Conservation (phyloP, 768 basidiomycete species). For the Psilocybe tampanensis region DNA sequence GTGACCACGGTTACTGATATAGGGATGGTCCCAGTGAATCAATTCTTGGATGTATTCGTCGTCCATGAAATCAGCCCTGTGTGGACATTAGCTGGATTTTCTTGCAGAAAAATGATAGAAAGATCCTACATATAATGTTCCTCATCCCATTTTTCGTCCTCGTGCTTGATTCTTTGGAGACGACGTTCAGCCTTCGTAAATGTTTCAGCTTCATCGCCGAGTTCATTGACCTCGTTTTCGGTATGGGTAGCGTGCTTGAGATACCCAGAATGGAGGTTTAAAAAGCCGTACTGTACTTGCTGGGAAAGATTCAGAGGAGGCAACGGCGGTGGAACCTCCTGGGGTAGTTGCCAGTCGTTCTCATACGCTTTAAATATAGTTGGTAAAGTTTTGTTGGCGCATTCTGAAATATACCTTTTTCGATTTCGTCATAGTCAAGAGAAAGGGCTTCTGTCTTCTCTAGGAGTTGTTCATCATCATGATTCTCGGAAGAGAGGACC, state of each 20-base stretch:
- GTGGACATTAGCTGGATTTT: conserved; percentile 1
- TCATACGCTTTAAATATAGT: conserved; percentile 54
- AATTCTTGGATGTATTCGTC: conserved; percentile 76
- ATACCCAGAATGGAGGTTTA: conserved; percentile 74
- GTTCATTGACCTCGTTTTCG: conserved; percentile 83
- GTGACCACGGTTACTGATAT: conserved; percentile 31
- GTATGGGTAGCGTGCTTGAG: conserved; percentile 71
- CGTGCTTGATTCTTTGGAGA: conserved; percentile 54
- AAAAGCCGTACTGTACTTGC: conserved; percentile 71
- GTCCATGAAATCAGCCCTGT: conserved; percentile 81
- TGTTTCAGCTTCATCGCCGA: conserved; percentile 68
- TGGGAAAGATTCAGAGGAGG: conserved; percentile 40
- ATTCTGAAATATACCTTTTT: conserved; percentile 11
- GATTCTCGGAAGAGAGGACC: conserved; percentile 45
- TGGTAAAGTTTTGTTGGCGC: neutral
- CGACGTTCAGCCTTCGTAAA: conserved; percentile 54
- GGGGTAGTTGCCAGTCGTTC: conserved; percentile 81
- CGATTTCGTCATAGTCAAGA: conserved; percentile 52
- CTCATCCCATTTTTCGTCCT: conserved; percentile 80
- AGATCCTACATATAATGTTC: conserved; percentile 80
- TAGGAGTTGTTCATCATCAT: conserved; percentile 40
- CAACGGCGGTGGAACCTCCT: conserved; percentile 50
- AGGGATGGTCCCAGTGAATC: conserved; percentile 66
- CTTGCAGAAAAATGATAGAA: neutral
- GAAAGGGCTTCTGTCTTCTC: conserved; percentile 46